Evolutionary conservation across 176 grass and related monocot genomes (phyloP), one percentile per base, ranked within the genome.

Genomic region (Phoenix dactylifera): DNA sequence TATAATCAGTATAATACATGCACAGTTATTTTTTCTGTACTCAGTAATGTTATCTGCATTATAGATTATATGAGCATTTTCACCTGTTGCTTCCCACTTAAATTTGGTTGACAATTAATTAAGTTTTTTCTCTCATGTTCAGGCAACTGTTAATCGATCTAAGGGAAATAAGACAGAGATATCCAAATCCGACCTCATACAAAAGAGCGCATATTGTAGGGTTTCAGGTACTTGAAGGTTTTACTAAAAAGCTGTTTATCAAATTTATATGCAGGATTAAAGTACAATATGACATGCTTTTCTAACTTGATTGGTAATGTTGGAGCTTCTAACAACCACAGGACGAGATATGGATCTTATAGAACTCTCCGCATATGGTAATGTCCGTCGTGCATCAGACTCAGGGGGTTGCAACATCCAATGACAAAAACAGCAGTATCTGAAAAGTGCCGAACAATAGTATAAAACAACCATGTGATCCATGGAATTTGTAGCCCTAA

Each of bases 121-220:
- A 48, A 32, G 35, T 44, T 44, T 49, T 28, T 20, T 49, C 68
- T 66, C 22, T 18, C 79, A 55, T 69, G 66, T 74, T 58, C 51
- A 98, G 87, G 87, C 93, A 67, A 89, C 81, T 57, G 84, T 92
- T 57, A 98, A 98, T 56, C 81, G 84, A 63, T 91, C 93, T 22
- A 98, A 92, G 72, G 87, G 93, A 63, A 98, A 98, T 63, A 98
- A 86, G 22, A 92, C 74, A 59, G 93, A 92, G 66, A 65, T 98
- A 48, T 91, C 87, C 49, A 98, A 74, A 73, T 83, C 87, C 4
- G 93, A 98, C 64, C 87, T 98, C 14, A 80, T 85, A 55, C 81
- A 92, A 74, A 98, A 91, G 71, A 98, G 93, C 71, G 81, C 87
- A 29, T 98, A 92, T 57, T 92, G 87, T 74, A 88, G 93, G 79